Conservation (phyloP, 192 early-diverging fungal species). For the Cetraspora pellucida region DNA sequence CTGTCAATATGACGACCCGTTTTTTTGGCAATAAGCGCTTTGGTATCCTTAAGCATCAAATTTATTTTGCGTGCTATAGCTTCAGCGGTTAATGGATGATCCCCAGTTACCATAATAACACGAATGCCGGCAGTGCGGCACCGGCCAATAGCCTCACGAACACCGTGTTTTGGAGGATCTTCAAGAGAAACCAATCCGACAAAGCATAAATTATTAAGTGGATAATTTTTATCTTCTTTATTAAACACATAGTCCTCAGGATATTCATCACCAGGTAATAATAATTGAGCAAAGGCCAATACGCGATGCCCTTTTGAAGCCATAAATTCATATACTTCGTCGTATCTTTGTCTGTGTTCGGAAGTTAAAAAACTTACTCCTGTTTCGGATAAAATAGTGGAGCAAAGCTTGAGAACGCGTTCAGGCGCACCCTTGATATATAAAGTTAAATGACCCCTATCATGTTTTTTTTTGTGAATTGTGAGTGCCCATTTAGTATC, state of each 20-base stretch:
- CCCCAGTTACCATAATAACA: constrained; percentile 99
- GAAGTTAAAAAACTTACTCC: constrained; percentile 66
- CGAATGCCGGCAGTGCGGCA: constrained; percentile 92
- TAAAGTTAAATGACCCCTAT: constrained; percentile 68
- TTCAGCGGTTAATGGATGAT: constrained; percentile 94
- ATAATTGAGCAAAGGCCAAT: constrained; percentile 86
- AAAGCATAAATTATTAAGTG: constrained; percentile 68
- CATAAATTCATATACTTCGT: constrained; percentile 86
- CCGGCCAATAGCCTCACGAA: constrained; percentile 95
- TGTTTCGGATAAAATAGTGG: constrained; percentile 64
- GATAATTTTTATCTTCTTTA: constrained; percentile 76
- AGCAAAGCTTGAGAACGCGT: constrained; percentile 83
- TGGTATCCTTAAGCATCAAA: constrained; percentile 88
- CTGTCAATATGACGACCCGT: constrained; percentile 60
- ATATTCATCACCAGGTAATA: constrained; percentile 67
- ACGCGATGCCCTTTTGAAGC: constrained; percentile 92
- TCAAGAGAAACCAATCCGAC: constrained; percentile 89
- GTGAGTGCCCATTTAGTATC: constrained; percentile 95
- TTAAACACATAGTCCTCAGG: constrained; percentile 76
- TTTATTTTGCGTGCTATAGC: constrained; percentile 97
- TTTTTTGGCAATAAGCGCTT: constrained; percentile 72
- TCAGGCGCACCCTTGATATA: constrained; percentile 97
- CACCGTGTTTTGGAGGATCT: constrained; percentile 97
- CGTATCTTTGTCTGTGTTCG: constrained; percentile 65
- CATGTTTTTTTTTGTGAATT: constrained; percentile 79